phyloP scores from a whole-genome alignment of 805 yeast species.

The Yarrowia sp. region DNA sequence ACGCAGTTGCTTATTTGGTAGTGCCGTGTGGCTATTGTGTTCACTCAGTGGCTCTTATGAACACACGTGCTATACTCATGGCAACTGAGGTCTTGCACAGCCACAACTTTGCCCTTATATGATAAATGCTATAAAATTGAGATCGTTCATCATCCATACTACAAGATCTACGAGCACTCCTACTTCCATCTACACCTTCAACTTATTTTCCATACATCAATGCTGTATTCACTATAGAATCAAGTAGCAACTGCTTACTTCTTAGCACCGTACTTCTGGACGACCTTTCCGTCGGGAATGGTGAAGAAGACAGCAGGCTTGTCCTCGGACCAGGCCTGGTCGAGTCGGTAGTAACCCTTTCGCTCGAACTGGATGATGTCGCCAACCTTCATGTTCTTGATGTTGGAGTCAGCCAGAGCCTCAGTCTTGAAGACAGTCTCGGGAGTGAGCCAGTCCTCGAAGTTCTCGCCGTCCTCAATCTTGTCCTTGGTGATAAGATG shows the following conservation, averaged over 20 bases:
- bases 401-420: constrained; percentile 82
- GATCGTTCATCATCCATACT: too few species aligned
- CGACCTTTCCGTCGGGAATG: constrained; percentile 93
- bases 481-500: constrained; percentile 94
- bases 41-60: too few species aligned
- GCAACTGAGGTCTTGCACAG: background rate
- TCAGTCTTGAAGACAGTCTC: constrained; percentile 80
- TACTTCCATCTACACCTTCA: too few species aligned
- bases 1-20: too few species aligned
- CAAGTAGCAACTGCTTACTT: background rate
- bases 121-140: too few species aligned
- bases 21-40: too few species aligned
- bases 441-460: constrained; percentile 89
- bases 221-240: background rate
- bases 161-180: too few species aligned
- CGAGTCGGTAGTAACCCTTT: constrained; percentile 93
- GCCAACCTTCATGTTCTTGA: constrained; percentile 77
- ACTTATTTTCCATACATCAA: background rate
- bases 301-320: constrained; percentile 81
- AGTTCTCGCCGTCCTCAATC: constrained; percentile 91
- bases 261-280: constrained; percentile 77
- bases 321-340: constrained; percentile 60
- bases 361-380: constrained; percentile 94
- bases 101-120: background rate
- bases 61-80: too few species aligned